Conservation (phyloP, 1,284 basidiomycete species). For the Ceratobasidium sp. region DNA sequence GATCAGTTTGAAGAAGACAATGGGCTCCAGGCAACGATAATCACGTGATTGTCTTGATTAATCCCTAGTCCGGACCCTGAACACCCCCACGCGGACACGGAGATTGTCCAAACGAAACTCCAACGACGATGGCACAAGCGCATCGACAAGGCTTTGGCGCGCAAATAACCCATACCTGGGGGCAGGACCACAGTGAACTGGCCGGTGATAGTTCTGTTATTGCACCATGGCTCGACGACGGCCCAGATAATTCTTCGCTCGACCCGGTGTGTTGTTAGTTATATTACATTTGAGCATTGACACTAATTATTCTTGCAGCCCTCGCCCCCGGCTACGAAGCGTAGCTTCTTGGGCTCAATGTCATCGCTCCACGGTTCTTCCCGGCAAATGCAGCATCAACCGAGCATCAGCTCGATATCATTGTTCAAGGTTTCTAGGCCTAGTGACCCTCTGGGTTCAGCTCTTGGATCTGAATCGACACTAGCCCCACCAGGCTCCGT, state of each 20-base stretch:
- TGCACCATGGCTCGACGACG: constrained; percentile 33
- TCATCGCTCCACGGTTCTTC: constrained; percentile 14
- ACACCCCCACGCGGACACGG: not conserved
- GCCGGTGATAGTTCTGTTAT: constrained; percentile 31
- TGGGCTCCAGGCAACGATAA: not conserved
- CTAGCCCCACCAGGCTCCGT: not conserved
- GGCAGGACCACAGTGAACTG: constrained; percentile 15
- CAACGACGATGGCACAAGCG: not conserved
- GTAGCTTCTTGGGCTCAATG: constrained; percentile 35
- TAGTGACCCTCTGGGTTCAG: not conserved
- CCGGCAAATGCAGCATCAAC: constrained; percentile 31
- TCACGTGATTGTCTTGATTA: not conserved
- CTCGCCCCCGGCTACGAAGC: constrained; percentile 33
- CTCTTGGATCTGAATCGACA: not conserved
- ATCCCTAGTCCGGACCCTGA: not conserved
- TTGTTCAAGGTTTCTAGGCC: constrained; percentile 23
- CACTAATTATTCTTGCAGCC: constrained; percentile 13
- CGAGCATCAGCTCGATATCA: constrained; percentile 27
- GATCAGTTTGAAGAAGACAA: not conserved
- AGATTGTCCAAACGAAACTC: not conserved
- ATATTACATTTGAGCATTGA: not conserved
- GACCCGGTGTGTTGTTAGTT: constrained; percentile 19
- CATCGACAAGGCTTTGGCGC: not conserved
- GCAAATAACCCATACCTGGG: constrained; percentile 27
- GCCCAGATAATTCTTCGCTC: constrained; percentile 5